Percentiles rank a stretch among this genome's conserved stretches.
Conservation (phyloP, 768 basidiomycete genomes). For the Hypholoma fasciculare region DNA sequence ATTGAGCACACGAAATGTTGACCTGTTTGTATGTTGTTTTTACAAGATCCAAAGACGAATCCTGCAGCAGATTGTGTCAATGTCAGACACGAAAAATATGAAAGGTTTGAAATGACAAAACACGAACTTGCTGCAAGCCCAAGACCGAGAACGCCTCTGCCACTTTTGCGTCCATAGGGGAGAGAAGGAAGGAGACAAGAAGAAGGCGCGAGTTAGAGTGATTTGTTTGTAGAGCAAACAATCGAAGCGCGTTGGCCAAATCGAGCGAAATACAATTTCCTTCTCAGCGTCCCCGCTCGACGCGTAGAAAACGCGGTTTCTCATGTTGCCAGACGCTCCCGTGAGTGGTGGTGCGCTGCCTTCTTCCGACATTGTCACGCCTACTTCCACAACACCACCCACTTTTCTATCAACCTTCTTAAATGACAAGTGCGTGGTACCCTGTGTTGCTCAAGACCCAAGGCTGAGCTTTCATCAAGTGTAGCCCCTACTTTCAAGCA, state of each 20-base stretch:
- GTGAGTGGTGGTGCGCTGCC: slow-evolving; percentile 1
- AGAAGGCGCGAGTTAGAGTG: slow-evolving; percentile 7
- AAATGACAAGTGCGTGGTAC: slow-evolving; percentile 62
- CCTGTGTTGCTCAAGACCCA: slow-evolving; percentile 4
- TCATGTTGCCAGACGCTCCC: neutral
- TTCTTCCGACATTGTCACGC: slow-evolving; percentile 11
- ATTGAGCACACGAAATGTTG: slow-evolving; percentile 10
- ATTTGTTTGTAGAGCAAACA: slow-evolving; percentile 8
- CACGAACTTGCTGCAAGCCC: slow-evolving; percentile 53
- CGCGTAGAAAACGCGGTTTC: neutral
- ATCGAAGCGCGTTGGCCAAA: slow-evolving; percentile 1
- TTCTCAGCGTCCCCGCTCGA: neutral
- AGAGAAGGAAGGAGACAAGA: slow-evolving; percentile 5
- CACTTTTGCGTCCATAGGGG: slow-evolving; percentile 12
- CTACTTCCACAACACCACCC: slow-evolving; percentile 13
- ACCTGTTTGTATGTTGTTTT: slow-evolving; percentile 74
- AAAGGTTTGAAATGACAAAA: neutral
- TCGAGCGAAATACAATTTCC: neutral
- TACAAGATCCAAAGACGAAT: slow-evolving; percentile 59
- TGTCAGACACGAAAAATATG: slow-evolving; percentile 1
- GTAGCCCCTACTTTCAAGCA: slow-evolving; percentile 95
- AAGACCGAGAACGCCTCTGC: slow-evolving; percentile 41
- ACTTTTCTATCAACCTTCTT: slow-evolving; percentile 42
- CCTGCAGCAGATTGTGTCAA: slow-evolving; percentile 36
- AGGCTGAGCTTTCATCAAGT: slow-evolving; percentile 35